Percentiles rank a stretch among this genome's conserved stretches.
phyloP scores from a whole-genome alignment of 2,329 filamentous ascomycete genomes.

The Exophiala dermatitidis region DNA sequence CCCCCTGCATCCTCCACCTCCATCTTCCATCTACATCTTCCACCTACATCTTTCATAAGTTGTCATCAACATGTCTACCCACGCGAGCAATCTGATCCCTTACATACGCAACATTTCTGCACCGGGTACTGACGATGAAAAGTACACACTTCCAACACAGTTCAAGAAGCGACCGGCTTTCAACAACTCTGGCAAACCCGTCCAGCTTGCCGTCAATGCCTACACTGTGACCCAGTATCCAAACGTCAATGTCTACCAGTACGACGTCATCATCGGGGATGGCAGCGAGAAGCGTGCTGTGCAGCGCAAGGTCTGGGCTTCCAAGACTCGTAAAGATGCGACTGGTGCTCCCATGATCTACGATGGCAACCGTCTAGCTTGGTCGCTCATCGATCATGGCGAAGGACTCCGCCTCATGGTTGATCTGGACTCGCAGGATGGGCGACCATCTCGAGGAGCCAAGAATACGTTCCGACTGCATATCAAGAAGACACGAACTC shows the following conservation, averaged over 20 bases:
- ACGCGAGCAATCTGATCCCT: neutral
- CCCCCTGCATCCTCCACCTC: neutral
- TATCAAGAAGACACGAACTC: conserved; percentile 57
- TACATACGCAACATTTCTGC: conserved; percentile 28
- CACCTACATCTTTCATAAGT: neutral
- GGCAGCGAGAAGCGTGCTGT: conserved; percentile 58
- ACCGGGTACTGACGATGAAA: conserved; percentile 28
- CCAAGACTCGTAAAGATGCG: conserved; percentile 49
- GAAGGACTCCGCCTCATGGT: conserved; percentile 55
- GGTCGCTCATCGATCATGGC: conserved; percentile 44
- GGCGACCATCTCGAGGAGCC: conserved; percentile 33
- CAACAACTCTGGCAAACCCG: conserved; percentile 52
- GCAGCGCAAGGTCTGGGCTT: conserved; percentile 70
- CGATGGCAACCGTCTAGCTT: conserved; percentile 79
- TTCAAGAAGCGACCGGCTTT: conserved; percentile 46
- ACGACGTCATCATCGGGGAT: conserved; percentile 65
- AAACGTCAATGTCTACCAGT: conserved; percentile 64
- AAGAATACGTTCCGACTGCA: conserved; percentile 53
- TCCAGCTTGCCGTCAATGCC: conserved; percentile 61
- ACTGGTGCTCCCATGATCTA: conserved; percentile 61
- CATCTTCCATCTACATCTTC: neutral
- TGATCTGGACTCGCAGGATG: conserved; percentile 64
- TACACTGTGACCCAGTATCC: conserved; percentile 61
- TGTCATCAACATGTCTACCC: neutral
- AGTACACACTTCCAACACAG: conserved; percentile 33